Evolutionary conservation across 75 land plant genomes (phyloP).

Genomic region (Pinus taeda): DNA sequence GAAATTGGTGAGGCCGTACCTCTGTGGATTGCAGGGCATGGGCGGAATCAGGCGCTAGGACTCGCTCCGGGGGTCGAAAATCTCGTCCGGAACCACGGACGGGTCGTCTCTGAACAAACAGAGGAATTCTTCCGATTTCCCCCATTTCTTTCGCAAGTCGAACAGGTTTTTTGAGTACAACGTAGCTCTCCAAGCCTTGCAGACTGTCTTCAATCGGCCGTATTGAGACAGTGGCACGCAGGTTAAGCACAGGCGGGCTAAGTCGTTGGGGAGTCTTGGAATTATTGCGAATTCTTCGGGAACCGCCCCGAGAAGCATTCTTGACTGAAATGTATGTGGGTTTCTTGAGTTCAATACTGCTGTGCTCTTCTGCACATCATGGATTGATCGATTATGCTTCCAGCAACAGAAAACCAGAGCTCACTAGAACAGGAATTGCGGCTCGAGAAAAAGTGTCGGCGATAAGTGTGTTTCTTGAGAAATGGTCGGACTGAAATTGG

Average conservation of each 20-base stretch:
- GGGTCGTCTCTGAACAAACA: constrained; percentile 88
- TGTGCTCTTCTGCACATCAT: too few relatives aligned
- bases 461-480: too few relatives aligned
- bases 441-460: too few relatives aligned
- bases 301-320: background rate
- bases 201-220: constrained; percentile 50
- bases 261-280: constrained; percentile 84
- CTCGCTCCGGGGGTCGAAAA: constrained; percentile 60
- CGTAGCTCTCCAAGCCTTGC: constrained; percentile 52
- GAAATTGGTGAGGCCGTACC: constrained; percentile 72
- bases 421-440: too few relatives aligned
- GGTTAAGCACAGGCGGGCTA: constrained; percentile 71
- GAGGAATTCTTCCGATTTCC: constrained; percentile 36
- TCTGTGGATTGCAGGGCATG: constrained; percentile 60
- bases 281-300: constrained; percentile 36
- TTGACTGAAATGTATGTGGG: too few relatives aligned
- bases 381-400: too few relatives aligned
- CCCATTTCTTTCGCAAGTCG: constrained; percentile 41
- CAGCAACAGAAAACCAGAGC: too few relatives aligned
- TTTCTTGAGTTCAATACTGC: too few relatives aligned
- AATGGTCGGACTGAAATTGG: too few relatives aligned
- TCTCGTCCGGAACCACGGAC: constrained; percentile 50
- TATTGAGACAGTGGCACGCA: constrained; percentile 60
- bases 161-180: constrained; percentile 46
- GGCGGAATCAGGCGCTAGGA: constrained; percentile 64